These are phyloP conservation scores for Fraxinus quadrangulata DNA, from an alignment of 257 asterid species.

Conservation along the genomic window DNA sequence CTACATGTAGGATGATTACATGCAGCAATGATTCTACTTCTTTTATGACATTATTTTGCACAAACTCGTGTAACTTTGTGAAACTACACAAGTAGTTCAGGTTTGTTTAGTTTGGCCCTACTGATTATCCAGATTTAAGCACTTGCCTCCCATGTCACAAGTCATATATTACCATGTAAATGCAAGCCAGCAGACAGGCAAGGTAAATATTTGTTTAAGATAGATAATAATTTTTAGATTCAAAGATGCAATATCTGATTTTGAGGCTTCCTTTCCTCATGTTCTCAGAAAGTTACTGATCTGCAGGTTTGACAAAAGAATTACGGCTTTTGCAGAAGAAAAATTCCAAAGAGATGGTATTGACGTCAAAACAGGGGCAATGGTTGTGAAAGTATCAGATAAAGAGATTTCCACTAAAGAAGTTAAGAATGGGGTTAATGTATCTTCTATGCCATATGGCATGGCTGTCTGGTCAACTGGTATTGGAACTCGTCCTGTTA, in stretches of 20 bases:
- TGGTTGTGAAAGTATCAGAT: conserved; percentile 86
- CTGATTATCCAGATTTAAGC: not conserved
- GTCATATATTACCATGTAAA: not conserved
- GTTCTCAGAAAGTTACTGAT: conserved; percentile 25
- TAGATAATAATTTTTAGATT: conserved; percentile 1
- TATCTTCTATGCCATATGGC: conserved; percentile 63
- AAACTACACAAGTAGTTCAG: not conserved
- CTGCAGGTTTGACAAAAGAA: conserved; percentile 96
- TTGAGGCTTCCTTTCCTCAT: not conserved
- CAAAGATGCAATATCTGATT: conserved; percentile 19
- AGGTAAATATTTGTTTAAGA: not conserved
- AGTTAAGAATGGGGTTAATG: conserved; percentile 65
- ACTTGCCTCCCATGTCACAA: not conserved
- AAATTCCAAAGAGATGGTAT: conserved; percentile 90
- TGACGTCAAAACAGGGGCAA: conserved; percentile 78
- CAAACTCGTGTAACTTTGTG: not conserved
- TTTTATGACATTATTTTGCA: not conserved
- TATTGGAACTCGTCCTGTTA: conserved; percentile 92
- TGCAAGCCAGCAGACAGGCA: not conserved
- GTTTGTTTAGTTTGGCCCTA: not conserved
- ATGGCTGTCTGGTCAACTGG: conserved; percentile 99
- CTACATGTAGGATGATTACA: not conserved
- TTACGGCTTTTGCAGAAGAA: conserved; percentile 90
- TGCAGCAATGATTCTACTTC: not conserved
- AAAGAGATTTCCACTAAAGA: conserved; percentile 79